phyloP scores from a whole-genome alignment of 2,329 filamentous ascomycete genomes.

The Epichloe elymi region DNA sequence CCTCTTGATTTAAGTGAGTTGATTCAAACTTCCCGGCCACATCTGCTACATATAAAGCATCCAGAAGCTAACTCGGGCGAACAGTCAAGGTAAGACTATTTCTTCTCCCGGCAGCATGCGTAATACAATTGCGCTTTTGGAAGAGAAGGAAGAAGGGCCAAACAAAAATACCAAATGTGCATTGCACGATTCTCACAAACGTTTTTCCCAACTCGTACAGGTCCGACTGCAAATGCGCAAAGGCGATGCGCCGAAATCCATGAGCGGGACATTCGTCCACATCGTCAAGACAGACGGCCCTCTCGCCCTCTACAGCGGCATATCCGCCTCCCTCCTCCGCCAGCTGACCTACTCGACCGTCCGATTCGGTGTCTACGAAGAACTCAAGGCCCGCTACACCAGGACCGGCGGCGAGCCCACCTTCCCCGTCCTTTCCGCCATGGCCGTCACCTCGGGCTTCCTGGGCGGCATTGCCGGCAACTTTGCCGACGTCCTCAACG shows the following conservation, averaged over 20 bases:
- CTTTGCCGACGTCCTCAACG: conserved; percentile 90
- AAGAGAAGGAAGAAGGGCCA: not conserved
- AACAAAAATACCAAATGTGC: not conserved
- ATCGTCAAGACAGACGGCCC: conserved; percentile 64
- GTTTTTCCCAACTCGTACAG: conserved; percentile 28
- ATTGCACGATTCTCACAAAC: not conserved
- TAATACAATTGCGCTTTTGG: not conserved
- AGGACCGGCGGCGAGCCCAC: conserved; percentile 48
- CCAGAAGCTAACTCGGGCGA: not conserved
- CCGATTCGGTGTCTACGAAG: conserved; percentile 92
- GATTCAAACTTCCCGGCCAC: not conserved
- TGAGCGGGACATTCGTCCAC: conserved; percentile 75
- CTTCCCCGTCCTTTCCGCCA: conserved; percentile 64
- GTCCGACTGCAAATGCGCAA: conserved; percentile 79
- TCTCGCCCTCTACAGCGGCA: conserved; percentile 76
- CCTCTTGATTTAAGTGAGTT: conserved; percentile 76
- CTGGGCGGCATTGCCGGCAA: conserved; percentile 84
- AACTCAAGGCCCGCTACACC: conserved; percentile 55
- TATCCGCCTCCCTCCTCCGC: conserved; percentile 83
- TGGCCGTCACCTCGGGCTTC: conserved; percentile 75
- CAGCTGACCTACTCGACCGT: conserved; percentile 95
- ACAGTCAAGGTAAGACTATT: conserved; percentile 7
- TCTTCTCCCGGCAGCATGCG: not conserved
- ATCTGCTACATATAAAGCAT: not conserved
- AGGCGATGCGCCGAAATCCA: conserved; percentile 61